Evolutionary conservation across 768 basidiomycete genomes (phyloP), one percentile per base, ranked within the genome.

Genomic region (Gymnopilus dilepis): DNA sequence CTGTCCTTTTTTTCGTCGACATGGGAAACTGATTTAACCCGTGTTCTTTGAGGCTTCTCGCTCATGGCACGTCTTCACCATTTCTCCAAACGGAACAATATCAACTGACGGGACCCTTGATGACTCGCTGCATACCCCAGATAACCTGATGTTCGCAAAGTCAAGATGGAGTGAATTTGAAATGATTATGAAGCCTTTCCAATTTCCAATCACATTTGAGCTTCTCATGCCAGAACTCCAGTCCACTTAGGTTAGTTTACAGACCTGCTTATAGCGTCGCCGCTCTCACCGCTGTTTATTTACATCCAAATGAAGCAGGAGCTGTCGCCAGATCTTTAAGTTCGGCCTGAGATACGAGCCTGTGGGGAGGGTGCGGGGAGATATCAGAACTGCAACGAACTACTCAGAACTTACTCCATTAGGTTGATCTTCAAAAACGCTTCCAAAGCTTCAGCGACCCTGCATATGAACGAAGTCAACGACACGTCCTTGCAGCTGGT

Each of bases 11-110:
- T 41, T 51, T 59, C 51, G 38, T 61, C 60, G 60, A 61, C 60
- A 61, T 61, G 60, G 55, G 60, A 61, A 61, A 60, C 38, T 51
- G 45, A 56, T 47, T 24, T 33, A 48, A 52, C 31, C 24, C 42
- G 26, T 54, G 50, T 52, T 42, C 37, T 19, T 37, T 54, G 13
- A 24, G 24, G 15, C 24, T 51, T 61, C 38, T 43, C 22, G 43
- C 26, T 47, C 40, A 50, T 54, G 26, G 41, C 50, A 41, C 41
- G n/a, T 40, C 15, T 11, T 30, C 28, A 17, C 47, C 47, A 50
- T 58, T 58, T 62, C 61, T 62, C 61, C 56, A 62, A 57, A 40
- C 38, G 61, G 59, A 57, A 57, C 31, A 45, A 53, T 24, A 30
- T 21, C 42, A 54, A 42, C 51, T 52, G 53, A 45, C 45, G 45